phyloP scores from a whole-genome alignment of 2,329 filamentous ascomycete genomes.

The Trichoderma harzianum region DNA sequence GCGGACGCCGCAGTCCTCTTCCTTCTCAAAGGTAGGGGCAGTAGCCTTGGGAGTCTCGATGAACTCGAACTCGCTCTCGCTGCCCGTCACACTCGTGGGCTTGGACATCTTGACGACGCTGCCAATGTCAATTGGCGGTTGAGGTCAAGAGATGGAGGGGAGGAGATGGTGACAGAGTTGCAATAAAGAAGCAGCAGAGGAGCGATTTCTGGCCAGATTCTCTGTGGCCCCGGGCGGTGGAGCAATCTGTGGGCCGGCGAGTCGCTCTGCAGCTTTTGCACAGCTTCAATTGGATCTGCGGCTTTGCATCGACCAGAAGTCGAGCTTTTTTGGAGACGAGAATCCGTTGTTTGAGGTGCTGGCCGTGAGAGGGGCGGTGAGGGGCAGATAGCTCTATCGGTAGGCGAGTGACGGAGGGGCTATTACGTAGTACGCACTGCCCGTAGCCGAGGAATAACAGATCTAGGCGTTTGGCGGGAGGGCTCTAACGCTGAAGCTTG shows the following conservation, averaged over 20 bases:
- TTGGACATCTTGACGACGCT: slow-evolving; percentile 34
- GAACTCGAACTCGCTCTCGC: slow-evolving; percentile 41
- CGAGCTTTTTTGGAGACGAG: neutral
- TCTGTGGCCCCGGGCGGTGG: slow-evolving; percentile 10
- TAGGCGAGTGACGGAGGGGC: neutral
- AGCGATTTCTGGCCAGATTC: slow-evolving; percentile 13
- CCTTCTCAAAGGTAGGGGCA: slow-evolving; percentile 60
- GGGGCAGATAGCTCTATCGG: neutral
- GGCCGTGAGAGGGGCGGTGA: neutral
- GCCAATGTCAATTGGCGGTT: slow-evolving; percentile 27
- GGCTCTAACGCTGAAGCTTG: neutral
- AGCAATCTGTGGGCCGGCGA: slow-evolving; percentile 5
- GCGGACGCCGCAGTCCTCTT: slow-evolving; percentile 56
- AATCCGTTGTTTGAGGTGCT: neutral
- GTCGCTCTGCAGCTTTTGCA: neutral
- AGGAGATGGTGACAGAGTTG: slow-evolving; percentile 7
- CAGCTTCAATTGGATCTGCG: slow-evolving; percentile 1
- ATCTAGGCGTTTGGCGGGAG: neutral
- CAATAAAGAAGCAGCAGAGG: neutral
- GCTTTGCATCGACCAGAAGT: neutral
- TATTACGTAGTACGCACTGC: neutral
- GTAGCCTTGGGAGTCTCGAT: slow-evolving; percentile 40
- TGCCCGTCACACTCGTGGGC: slow-evolving; percentile 30
- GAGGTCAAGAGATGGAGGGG: neutral
- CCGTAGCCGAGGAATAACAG: neutral